Percentiles rank a stretch among this genome's conserved stretches.
Conservation (phyloP, 2,329 filamentous ascomycete genomes). For the Ophiostoma sp. region DNA sequence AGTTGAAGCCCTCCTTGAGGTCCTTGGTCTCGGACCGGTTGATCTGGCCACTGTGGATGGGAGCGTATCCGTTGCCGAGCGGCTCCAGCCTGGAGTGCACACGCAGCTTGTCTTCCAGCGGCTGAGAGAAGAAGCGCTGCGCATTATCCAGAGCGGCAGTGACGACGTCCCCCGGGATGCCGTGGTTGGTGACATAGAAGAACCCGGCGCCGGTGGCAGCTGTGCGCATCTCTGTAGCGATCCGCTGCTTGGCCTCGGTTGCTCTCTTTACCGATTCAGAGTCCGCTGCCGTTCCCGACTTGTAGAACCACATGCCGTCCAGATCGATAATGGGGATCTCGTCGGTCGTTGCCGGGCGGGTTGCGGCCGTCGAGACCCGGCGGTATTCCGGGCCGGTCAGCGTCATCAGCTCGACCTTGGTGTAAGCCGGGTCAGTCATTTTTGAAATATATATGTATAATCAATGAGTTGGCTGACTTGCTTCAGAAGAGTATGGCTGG, state of each 20-base stretch:
- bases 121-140: constrained; percentile 27
- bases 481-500: not conserved
- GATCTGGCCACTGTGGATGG: constrained; percentile 26
- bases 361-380: constrained; percentile 35
- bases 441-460: not conserved
- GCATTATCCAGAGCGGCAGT: constrained; percentile 21
- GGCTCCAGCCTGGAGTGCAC: constrained; percentile 23
- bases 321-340: constrained; percentile 54
- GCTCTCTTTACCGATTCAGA: not conserved
- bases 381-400: constrained; percentile 38
- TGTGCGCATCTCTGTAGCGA: constrained; percentile 39
- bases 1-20: constrained; percentile 30
- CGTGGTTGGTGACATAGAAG: constrained; percentile 30
- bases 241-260: constrained; percentile 25
- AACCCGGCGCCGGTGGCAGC: constrained; percentile 28
- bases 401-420: constrained; percentile 29
- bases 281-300: constrained; percentile 23
- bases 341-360: constrained; percentile 36
- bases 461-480: not conserved
- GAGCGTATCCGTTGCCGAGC: constrained; percentile 28
- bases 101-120: constrained; percentile 28
- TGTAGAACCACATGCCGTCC: constrained; percentile 35
- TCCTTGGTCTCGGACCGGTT: constrained; percentile 28
- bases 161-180: constrained; percentile 27
- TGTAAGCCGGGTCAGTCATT: constrained; percentile 21